Percentiles rank a stretch among this genome's conserved stretches.
phyloP scores from a whole-genome alignment of 352 stramenopile genomes.

The Phytophthora capsici region DNA sequence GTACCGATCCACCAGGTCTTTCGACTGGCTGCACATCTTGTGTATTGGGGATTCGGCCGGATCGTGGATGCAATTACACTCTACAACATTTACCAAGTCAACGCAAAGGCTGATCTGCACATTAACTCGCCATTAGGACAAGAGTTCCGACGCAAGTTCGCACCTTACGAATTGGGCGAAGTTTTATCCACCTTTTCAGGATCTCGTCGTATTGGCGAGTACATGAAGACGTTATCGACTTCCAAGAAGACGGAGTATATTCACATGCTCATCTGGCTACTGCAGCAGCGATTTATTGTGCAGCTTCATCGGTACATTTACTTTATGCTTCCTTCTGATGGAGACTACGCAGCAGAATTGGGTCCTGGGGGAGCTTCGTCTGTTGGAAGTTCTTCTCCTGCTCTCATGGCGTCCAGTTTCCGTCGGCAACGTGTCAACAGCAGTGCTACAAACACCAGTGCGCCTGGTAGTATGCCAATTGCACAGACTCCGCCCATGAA shows the following conservation, averaged over 20 bases:
- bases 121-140: constrained; percentile 56
- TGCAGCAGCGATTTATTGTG: constrained; percentile 85
- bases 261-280: constrained; percentile 88
- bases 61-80: constrained; percentile 87
- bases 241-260: constrained; percentile 87
- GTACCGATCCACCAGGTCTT: constrained; percentile 86
- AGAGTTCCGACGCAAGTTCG: constrained; percentile 81
- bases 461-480: constrained; percentile 29
- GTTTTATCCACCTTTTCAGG: constrained; percentile 78
- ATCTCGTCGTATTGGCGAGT: constrained; percentile 73
- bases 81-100: constrained; percentile 89
- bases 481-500: constrained; percentile 39
- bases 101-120: constrained; percentile 59
- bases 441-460: constrained; percentile 33
- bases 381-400: constrained; percentile 42
- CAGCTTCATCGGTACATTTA: constrained; percentile 89
- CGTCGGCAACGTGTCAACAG: constrained; percentile 37
- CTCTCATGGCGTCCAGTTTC: constrained; percentile 35
- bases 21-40: constrained; percentile 80
- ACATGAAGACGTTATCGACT: constrained; percentile 75
- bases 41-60: constrained; percentile 83
- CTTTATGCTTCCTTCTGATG: constrained; percentile 83
- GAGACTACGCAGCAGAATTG: constrained; percentile 49
- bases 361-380: constrained; percentile 18
- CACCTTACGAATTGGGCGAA: constrained; percentile 71